Evolutionary conservation across 768 basidiomycete species (phyloP), one percentile per base, ranked within the genome.

Genomic region (Lactarius tabidus): DNA sequence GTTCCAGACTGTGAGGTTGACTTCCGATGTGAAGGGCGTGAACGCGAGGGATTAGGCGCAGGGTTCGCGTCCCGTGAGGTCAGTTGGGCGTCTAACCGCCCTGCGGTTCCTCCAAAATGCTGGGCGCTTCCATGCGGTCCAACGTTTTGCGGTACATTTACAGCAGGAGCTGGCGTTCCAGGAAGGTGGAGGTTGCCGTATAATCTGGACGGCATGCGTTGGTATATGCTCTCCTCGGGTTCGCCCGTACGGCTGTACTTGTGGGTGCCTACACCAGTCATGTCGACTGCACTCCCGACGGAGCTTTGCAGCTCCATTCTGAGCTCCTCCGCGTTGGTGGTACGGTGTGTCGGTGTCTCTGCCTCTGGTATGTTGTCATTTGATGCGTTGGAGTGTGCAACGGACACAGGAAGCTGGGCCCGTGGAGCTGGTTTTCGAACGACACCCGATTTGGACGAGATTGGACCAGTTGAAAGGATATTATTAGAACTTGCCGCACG

Each of bases 351-450:
- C 33, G 57, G 64, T 20, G 56, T 35, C 36, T 31, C 64, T 43
- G 20, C 18, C 17, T 57, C 60, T 28, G 59, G 58, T 66, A 68
- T 41, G 62, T 75, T 74, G 36, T 78, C 77, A 6, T 69, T 31
- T 70, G 75, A 70, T 1, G 41, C 58, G 17, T 39, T 68, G 29
- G 69, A 68, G 10, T 60, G 66, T 31, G 69, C 78, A 55, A 85
- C 79, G 14, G 86, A 86, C 14, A 84, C 78, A 1, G 88, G 86
- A 6, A 88, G 74, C 69, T 87, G 85, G 12, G 84, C 85, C 65
- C 84, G 77, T 0, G 86, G 88, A 28, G 84, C 84, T 26, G 83
- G 84, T 71, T 89, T 90, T 43, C 85, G 84, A 65, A 85, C 76
- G 31, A 82, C 66, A 59, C 76, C 75, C n/a, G 76, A 73, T 67